phyloP scores from a whole-genome alignment of 352 stramenopile species.

The Phytophthora cryptogea region DNA sequence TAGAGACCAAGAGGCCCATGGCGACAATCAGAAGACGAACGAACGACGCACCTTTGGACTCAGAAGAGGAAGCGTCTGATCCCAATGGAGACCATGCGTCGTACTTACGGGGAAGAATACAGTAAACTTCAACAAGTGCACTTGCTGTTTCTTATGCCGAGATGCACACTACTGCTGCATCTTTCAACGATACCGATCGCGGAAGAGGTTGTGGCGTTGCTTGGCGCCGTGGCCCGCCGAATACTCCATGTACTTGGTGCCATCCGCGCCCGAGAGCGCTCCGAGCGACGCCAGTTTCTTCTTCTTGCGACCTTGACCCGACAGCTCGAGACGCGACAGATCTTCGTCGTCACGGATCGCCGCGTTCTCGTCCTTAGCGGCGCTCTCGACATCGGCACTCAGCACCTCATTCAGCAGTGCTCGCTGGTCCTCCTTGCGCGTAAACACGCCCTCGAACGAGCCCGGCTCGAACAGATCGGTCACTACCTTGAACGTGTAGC shows the following conservation, averaged over 20 bases:
- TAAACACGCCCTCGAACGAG: conserved; percentile 82
- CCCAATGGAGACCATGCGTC: not conserved
- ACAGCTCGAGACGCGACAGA: conserved; percentile 70
- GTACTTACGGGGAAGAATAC: not conserved
- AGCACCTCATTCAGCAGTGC: conserved; percentile 81
- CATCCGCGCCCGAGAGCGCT: conserved; percentile 77
- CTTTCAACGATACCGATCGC: conserved; percentile 74
- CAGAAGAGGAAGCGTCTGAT: conserved; percentile 3
- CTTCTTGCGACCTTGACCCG: conserved; percentile 66
- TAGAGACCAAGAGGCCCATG: too few species aligned
- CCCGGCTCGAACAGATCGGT: conserved; percentile 91
- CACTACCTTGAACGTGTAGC: conserved; percentile 99
- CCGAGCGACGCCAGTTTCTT: conserved; percentile 79
- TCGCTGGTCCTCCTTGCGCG: conserved; percentile 78
- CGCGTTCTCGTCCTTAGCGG: conserved; percentile 81
- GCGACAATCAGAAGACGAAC: not conserved
- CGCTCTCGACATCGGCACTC: conserved; percentile 79
- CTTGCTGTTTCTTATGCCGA: conserved; percentile 6
- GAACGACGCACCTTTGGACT: conserved; percentile 6
- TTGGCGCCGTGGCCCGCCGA: conserved; percentile 80
- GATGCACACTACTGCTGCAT: not conserved
- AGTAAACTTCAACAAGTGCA: not conserved
- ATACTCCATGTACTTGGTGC: conserved; percentile 89
- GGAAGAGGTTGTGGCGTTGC: conserved; percentile 88
- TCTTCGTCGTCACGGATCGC: conserved; percentile 86